Base-by-base conservation (phyloP, 2,329 filamentous ascomycete species). In the Podosphaera aphanis region DNA sequence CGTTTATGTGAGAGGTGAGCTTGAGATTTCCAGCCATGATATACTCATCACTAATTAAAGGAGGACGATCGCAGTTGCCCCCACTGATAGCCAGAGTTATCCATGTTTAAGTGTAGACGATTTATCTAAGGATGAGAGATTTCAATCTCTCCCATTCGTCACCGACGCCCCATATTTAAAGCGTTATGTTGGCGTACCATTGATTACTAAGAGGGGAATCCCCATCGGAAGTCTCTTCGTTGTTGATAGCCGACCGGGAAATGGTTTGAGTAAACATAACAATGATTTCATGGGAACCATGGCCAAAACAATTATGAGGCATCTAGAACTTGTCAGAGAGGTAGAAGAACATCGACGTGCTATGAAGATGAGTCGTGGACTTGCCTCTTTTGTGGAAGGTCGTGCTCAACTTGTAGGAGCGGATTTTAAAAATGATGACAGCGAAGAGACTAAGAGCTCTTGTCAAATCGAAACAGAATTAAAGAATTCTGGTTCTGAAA, bases 161-260 rank as follows among this genome's bases (percentile, higher is more conserved):
- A 52, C 48, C 0, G 51, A 49, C 1, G 6, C 50, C 10, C 57
- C 58, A 1, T 53, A 49, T 31, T 40, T 59, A 7, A 52, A 36
- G 37, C 58, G 58, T 21, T 60, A 59, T 47, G 56, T 56, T 11
- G 58, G 57, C 2, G 56, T 58, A 1, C 58, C 58, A 8, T 31
- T 60, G n/a, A 56, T 58, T 2, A 59, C 58, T 4, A 56, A 56
- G 25, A 51, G 52, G 25, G 58, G 58, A 8, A 58, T 59, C 18
- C 51, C 54, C 2, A 73, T 82, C 47, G 77, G 77, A 18, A 70
- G 68, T 21, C 70, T 76, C 44, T 71, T 71, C 47, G 66, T 79
- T 3, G 61, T 77, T 2, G 74, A 79, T 51, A 67, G 70, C 25
- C 62, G 62, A 13, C 66, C 70, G 0, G 67, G 71, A 15, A 50